These are phyloP conservation scores for Rhodotorula sp. DNA, from an alignment of 1,284 basidiomycete genomes.

Conservation along the genomic window DNA sequence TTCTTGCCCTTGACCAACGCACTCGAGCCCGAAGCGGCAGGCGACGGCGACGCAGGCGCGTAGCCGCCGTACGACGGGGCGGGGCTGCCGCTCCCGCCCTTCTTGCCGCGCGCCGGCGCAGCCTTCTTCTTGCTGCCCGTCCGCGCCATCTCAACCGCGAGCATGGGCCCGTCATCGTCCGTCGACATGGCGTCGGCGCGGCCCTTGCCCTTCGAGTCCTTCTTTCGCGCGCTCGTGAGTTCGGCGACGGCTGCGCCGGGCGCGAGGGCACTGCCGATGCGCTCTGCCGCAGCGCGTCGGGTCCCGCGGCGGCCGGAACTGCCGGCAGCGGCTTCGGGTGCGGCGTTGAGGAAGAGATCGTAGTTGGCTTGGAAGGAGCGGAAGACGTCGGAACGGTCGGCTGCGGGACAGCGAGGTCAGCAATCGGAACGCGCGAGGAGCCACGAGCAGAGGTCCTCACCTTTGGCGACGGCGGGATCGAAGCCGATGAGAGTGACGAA, in stretches of 20 bases:
- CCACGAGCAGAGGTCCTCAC: conserved; percentile 5
- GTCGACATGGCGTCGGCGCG: conserved; percentile 6
- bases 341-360: conserved; percentile 51
- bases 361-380: conserved; percentile 65
- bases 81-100: conserved; percentile 15
- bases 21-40: conserved; percentile 7
- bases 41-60: background rate
- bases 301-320: conserved; percentile 61
- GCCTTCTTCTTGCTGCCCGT: conserved; percentile 6
- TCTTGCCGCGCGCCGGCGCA: conserved; percentile 10
- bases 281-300: conserved; percentile 62
- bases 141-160: conserved; percentile 11
- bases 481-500: conserved; percentile 72
- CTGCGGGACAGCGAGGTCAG: conserved; percentile 4
- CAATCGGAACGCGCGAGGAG: background rate
- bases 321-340: background rate
- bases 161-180: background rate
- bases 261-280: conserved; percentile 53
- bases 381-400: conserved; percentile 71
- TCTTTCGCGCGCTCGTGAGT: background rate
- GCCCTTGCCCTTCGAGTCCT: conserved; percentile 36
- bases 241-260: conserved; percentile 7
- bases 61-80: background rate
- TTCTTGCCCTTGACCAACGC: conserved; percentile 6
- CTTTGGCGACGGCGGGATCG: conserved; percentile 72